A percentile compares a stretch with the other conserved stretches of the same genome.
These are phyloP conservation scores for Populus nigra DNA, from an alignment of 345 rosid species.

Conservation along the genomic window DNA sequence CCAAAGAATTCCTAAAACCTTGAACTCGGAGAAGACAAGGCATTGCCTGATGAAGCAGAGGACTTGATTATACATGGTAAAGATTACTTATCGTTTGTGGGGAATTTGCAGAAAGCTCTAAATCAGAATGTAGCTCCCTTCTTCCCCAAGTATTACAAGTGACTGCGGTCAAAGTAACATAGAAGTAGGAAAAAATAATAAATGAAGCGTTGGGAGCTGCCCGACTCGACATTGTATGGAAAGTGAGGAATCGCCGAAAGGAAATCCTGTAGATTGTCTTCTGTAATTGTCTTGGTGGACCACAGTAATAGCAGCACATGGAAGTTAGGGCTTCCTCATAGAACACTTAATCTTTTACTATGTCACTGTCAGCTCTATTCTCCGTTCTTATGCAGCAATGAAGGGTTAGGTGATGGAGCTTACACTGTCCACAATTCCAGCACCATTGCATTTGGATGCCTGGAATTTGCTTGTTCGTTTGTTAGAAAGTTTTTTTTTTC, in stretches of 20 bases:
- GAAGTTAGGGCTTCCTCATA: neutral
- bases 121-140: neutral
- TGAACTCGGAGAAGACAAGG: neutral
- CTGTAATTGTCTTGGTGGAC: neutral
- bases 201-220: neutral
- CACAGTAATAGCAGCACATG: slow-evolving; percentile 1
- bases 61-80: neutral
- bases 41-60: neutral
- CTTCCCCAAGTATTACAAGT: neutral
- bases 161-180: neutral
- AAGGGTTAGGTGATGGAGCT: neutral
- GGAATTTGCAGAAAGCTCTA: neutral
- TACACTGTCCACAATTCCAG: neutral
- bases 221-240: neutral
- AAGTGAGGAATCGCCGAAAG: neutral
- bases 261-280: neutral
- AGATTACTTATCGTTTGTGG: neutral
- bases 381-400: neutral
- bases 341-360: neutral
- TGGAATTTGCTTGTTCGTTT: too few species aligned
- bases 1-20: neutral
- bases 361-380: neutral
- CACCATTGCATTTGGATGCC: neutral
- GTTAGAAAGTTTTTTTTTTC: too few species aligned
- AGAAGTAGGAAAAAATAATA: neutral